phyloP scores from a whole-genome alignment of 2,329 filamentous ascomycete genomes.

The Huntiella bhutanensis region DNA sequence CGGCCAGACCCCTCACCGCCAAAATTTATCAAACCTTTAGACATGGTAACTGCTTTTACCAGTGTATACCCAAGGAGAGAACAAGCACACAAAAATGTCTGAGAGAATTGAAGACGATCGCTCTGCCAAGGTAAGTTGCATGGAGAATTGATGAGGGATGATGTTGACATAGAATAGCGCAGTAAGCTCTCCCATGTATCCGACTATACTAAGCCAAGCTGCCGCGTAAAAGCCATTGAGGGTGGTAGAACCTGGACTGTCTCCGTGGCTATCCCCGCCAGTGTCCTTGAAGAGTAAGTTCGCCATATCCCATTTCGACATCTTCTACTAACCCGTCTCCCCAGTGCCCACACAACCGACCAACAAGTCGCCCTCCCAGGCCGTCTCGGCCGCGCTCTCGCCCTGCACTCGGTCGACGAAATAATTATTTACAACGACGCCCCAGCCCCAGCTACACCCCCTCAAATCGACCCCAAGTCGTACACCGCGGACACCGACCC shows the following conservation, averaged over 20 bases:
- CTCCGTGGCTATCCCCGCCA: constrained; percentile 61
- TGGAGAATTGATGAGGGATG: too few relatives aligned
- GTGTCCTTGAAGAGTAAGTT: constrained; percentile 52
- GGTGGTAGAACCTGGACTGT: constrained; percentile 52
- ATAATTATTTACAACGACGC: constrained; percentile 64
- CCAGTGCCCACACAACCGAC: constrained; percentile 51
- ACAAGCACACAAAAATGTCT: background rate
- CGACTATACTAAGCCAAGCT: constrained; percentile 39
- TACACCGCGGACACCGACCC: constrained; percentile 58
- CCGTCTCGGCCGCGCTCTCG: constrained; percentile 60
- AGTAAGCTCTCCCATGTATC: constrained; percentile 27
- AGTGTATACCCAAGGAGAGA: too few relatives aligned
- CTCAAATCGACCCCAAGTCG: constrained; percentile 29
- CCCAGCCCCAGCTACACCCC: constrained; percentile 26
- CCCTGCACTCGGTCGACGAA: constrained; percentile 72
- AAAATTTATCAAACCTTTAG: background rate
- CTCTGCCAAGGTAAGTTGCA: constrained; percentile 8
- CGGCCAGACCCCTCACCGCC: background rate
- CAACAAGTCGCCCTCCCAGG: constrained; percentile 56
- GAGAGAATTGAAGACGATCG: constrained; percentile 7
- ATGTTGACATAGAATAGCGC: constrained; percentile 22
- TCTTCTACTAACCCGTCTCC: background rate
- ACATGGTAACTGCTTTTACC: background rate
- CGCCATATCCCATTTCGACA: background rate
- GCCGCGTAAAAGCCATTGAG: constrained; percentile 44